phyloP scores from a whole-genome alignment of 805 yeast genomes.

The Cyberlindnera mrakii region DNA sequence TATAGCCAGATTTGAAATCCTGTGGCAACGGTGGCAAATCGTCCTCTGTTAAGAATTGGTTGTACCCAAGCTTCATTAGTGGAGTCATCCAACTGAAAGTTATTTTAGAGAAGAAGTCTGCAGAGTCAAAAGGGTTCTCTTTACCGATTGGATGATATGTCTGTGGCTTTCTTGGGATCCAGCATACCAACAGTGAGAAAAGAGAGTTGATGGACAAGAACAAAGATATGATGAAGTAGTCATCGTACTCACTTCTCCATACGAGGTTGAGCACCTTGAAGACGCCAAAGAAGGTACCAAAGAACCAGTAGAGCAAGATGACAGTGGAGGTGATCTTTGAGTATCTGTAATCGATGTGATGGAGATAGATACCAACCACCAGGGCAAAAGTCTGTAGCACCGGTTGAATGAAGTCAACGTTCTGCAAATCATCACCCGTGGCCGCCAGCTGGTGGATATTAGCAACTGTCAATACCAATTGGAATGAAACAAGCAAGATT shows the following conservation, averaged over 20 bases:
- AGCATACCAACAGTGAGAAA: conserved; percentile 29
- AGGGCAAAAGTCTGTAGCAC: conserved; percentile 36
- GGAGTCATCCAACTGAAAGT: conserved; percentile 92
- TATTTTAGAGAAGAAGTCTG: conserved; percentile 66
- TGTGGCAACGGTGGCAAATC: conserved; percentile 82
- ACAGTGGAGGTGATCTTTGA: conserved; percentile 59
- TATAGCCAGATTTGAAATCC: conserved; percentile 50
- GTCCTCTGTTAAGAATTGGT: conserved; percentile 42
- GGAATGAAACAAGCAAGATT: conserved; percentile 27
- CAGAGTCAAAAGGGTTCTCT: conserved; percentile 33
- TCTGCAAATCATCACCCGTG: conserved; percentile 11
- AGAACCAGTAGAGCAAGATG: conserved; percentile 71
- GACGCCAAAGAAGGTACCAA: conserved; percentile 41
- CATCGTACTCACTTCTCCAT: conserved; percentile 27
- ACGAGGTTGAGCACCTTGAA: conserved; percentile 36
- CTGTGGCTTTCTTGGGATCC: conserved; percentile 33
- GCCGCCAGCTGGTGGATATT: conserved; percentile 8
- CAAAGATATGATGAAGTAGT: conserved; percentile 25
- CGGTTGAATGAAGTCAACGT: conserved; percentile 31
- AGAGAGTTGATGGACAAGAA: conserved; percentile 28
- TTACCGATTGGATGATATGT: conserved; percentile 33
- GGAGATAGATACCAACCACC: conserved; percentile 47
- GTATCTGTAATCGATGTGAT: conserved; percentile 69
- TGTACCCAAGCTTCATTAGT: conserved; percentile 74
- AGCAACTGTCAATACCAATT: conserved; percentile 23